Evolutionary conservation across 2,329 filamentous ascomycete genomes (phyloP).

Genomic region (Colletotrichum tofieldiae): DNA sequence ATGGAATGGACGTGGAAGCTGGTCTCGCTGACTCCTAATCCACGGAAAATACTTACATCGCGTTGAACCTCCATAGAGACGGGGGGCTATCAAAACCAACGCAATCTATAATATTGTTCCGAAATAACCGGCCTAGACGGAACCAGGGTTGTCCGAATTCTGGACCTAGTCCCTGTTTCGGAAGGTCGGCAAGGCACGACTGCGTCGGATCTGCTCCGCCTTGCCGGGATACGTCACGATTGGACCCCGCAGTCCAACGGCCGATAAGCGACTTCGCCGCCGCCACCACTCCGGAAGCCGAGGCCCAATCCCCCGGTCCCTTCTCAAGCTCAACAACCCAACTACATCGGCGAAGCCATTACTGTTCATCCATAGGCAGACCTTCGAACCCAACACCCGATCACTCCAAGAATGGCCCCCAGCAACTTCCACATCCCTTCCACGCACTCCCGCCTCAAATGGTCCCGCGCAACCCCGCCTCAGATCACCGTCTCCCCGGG

Average conservation of each 20-base stretch:
- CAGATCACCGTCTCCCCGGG: slow-evolving; percentile 64
- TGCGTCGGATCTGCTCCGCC: background rate
- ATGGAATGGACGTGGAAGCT: too few relatives aligned
- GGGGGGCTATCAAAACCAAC: too few relatives aligned
- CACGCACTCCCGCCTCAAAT: slow-evolving; percentile 60
- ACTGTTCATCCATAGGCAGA: background rate
- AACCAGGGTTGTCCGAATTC: too few relatives aligned
- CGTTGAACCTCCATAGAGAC: too few relatives aligned
- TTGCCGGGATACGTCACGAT: slow-evolving; percentile 8
- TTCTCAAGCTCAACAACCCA: background rate
- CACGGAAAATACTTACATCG: too few relatives aligned
- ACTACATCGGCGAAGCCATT: background rate
- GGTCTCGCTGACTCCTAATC: too few relatives aligned
- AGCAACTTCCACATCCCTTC: slow-evolving; percentile 47
- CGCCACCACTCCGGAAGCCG: background rate
- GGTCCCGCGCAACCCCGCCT: slow-evolving; percentile 62
- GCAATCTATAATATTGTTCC: too few relatives aligned
- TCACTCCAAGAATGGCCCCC: slow-evolving; percentile 7
- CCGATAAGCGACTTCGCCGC: slow-evolving; percentile 15
- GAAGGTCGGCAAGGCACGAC: background rate
- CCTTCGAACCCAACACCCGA: background rate
- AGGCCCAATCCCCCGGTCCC: background rate
- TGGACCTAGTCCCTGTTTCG: background rate
- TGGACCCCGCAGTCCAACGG: slow-evolving; percentile 11
- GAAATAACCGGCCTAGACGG: too few relatives aligned